These are phyloP conservation scores for Tulasnella sp. DNA, from an alignment of 768 basidiomycete species.

Conservation along the genomic window DNA sequence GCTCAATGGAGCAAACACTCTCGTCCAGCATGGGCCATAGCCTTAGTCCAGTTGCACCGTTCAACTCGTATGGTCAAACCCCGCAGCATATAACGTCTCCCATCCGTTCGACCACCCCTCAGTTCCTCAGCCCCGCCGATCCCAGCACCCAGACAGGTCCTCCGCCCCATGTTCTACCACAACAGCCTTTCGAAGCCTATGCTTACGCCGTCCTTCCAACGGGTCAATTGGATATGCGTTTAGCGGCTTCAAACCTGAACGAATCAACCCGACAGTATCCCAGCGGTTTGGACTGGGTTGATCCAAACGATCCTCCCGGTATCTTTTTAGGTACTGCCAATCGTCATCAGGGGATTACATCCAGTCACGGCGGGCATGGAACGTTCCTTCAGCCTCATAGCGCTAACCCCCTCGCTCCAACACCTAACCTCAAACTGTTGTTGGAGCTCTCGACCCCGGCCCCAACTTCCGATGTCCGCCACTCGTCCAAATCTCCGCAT, in stretches of 20 bases:
- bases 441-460: neutral
- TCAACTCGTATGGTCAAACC: neutral
- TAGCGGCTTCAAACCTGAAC: neutral
- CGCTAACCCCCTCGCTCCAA: neutral
- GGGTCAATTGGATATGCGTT: neutral
- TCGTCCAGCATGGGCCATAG: neutral
- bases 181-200: neutral
- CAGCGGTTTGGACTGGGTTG: neutral
- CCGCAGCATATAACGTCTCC: neutral
- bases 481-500: neutral
- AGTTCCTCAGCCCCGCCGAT: neutral
- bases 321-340: neutral
- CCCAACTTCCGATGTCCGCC: neutral
- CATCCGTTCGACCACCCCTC: neutral
- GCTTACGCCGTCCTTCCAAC: neutral
- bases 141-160: neutral
- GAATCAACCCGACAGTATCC: neutral
- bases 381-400: neutral
- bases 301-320: neutral
- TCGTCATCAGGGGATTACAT: neutral
- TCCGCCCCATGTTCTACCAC: neutral
- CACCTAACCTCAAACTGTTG: neutral
- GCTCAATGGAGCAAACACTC: neutral
- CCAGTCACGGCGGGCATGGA: neutral
- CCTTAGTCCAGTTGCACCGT: neutral